These are phyloP conservation scores for Collybia sordida DNA, from an alignment of 768 basidiomycete genomes.

Conservation along the genomic window DNA sequence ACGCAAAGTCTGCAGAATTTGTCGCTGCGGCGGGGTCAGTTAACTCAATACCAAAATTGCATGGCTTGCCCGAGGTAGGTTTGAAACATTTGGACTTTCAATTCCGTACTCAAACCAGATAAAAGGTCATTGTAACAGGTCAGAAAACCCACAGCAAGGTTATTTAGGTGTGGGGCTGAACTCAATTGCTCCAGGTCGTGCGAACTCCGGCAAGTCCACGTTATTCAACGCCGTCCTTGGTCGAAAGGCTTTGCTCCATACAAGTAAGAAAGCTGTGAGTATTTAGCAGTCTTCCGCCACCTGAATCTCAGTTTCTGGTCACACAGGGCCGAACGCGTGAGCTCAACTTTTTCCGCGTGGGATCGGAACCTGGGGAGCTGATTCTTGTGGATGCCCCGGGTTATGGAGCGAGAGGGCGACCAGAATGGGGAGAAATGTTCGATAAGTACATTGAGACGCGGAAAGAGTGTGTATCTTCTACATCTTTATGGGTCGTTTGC, in stretches of 20 bases:
- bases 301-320: neutral
- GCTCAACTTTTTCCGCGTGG: slow-evolving; percentile 74
- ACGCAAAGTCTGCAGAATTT: slow-evolving; percentile 34
- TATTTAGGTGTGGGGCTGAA: neutral
- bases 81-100: neutral
- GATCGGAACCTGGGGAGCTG: slow-evolving; percentile 53
- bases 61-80: slow-evolving; percentile 44
- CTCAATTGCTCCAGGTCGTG: slow-evolving; percentile 50
- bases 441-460: slow-evolving; percentile 62
- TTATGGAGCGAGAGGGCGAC: slow-evolving; percentile 71
- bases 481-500: neutral
- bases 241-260: slow-evolving; percentile 53
- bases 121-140: slow-evolving; percentile 48
- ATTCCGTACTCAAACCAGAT: too few species aligned
- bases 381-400: slow-evolving; percentile 81
- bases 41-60: slow-evolving; percentile 36
- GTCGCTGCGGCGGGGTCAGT: slow-evolving; percentile 36
- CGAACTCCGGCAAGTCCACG: slow-evolving; percentile 78
- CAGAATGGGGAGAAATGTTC: slow-evolving; percentile 75
- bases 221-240: slow-evolving; percentile 69
- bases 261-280: slow-evolving; percentile 72
- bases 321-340: slow-evolving; percentile 68
- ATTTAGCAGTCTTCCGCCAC: neutral
- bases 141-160: neutral
- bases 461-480: slow-evolving; percentile 46